Conservation (phyloP, 495 filamentous ascomycete species). For the Neurospora hispaniola region DNA sequence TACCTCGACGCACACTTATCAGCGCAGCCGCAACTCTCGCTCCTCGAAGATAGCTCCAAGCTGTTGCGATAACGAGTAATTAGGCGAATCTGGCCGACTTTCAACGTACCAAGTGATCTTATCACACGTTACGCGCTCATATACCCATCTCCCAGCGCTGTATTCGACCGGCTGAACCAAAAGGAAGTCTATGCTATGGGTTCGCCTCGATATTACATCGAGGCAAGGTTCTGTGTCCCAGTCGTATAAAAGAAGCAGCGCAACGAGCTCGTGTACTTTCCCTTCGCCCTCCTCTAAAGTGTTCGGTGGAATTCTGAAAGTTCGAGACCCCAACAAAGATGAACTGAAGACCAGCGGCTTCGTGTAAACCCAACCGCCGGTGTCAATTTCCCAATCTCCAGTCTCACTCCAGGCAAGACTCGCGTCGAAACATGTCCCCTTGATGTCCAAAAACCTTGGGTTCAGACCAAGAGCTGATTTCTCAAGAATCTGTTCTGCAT, state of each 20-base stretch:
- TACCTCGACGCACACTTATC: background rate
- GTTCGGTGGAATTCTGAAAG: too few species aligned
- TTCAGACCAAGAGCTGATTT: background rate
- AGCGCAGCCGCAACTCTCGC: background rate
- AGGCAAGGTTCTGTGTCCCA: too few species aligned
- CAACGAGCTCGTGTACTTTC: background rate
- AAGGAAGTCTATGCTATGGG: too few species aligned
- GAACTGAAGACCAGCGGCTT: background rate
- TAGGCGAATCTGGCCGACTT: too few species aligned
- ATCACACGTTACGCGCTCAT: background rate
- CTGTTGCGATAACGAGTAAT: too few species aligned
- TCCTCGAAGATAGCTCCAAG: background rate
- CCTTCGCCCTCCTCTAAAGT: background rate
- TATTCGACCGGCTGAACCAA: background rate
- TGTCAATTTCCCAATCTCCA: too few species aligned
- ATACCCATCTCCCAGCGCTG: background rate
- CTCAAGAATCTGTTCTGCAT: background rate
- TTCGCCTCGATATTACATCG: too few species aligned
- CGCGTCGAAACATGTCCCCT: background rate
- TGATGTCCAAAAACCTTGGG: background rate
- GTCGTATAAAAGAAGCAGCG: background rate
- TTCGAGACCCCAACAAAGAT: too few species aligned
- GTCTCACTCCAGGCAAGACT: background rate
- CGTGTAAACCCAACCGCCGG: background rate
- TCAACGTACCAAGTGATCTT: too few species aligned